Conservation (phyloP, 805 yeast species). For the Candida sphagnicola region DNA sequence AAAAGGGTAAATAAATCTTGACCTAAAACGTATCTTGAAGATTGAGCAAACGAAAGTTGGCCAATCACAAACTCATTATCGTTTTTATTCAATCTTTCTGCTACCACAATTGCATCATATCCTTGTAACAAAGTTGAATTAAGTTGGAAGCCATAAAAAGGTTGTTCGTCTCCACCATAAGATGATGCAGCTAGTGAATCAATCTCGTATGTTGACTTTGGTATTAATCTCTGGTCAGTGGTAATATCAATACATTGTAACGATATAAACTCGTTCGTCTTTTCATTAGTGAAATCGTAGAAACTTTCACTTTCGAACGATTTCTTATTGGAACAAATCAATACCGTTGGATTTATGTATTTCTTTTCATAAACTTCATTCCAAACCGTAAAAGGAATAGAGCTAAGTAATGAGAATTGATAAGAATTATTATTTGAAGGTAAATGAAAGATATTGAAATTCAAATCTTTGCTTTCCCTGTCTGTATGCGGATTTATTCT, state of each 20-base stretch:
- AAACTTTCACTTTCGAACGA: conserved; percentile 10
- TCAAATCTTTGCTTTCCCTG: background rate
- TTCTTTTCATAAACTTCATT: conserved; percentile 8
- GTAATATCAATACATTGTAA: conserved; percentile 46
- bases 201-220: conserved; percentile 43
- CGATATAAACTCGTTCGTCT: conserved; percentile 30
- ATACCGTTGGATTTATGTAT: conserved; percentile 12
- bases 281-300: conserved; percentile 34
- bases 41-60: conserved; percentile 23
- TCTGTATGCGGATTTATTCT: background rate
- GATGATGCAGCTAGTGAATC: conserved; percentile 49
- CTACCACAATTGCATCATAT: conserved; percentile 51
- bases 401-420: conserved; percentile 3
- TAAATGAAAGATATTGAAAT: conserved; percentile 1
- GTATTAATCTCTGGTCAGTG: conserved; percentile 37
- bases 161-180: conserved; percentile 42
- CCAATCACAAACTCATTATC: conserved; percentile 33
- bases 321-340: conserved; percentile 15
- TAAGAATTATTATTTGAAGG: background rate
- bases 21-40: conserved; percentile 19
- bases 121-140: conserved; percentile 32
- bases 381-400: conserved; percentile 5
- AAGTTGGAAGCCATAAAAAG: conserved; percentile 48
- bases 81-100: conserved; percentile 21
- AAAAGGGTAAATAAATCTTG: conserved; percentile 31